Evolutionary conservation across 2,329 filamentous ascomycete species (phyloP), one percentile per base, ranked within the genome.

Genomic region (Talaromyces rugulosus): DNA sequence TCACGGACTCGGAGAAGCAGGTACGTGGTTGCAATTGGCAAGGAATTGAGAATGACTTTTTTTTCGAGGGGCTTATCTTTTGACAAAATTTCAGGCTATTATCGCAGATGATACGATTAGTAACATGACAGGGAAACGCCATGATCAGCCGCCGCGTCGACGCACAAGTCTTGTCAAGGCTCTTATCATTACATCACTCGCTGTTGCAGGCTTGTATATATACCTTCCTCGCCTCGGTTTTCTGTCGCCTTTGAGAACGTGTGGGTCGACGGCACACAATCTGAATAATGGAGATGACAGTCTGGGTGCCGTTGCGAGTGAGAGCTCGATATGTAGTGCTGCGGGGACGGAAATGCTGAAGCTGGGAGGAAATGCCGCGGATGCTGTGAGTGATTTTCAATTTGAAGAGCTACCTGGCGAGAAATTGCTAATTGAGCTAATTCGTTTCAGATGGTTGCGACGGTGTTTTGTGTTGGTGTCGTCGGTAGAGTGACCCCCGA

Each of bases 401-500:
- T 33, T 5, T 9, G 5, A 16, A 30, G 7, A 33, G 1, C 11
- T 34, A 12, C 5, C n/a, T 33, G 4, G 12, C 2, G 23, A 11
- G 16, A 6, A 40, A 58, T 3, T 12, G 23, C 23, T 23, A 23
- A 23, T 12, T 58, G 23, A 23, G 23, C 23, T 56, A 23, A 58
- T 33, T 18, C 14, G 83, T 81, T 76, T 91, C 34, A 83, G 82
- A 76, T 91, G 64, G 87, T 93, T 23, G 89, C 87, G 33, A 90
- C 89, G 0, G 86, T 87, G 7, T 83, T 93, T 57, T 94, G 90
- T 65, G 84, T 92, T 42, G 90, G 90, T 5, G 88, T 90, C 6
- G 83, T 90, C 52, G 88, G 82, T 79, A 70, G 69, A 74, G 70
- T 12, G 42, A 27, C 11, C 31, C 31, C 57, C 7, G 7, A 44